A percentile compares a stretch with the other conserved stretches of the same genome.
Evolutionary conservation across 345 rosid species (phyloP).

Genomic region (Eucalyptus brandiana): DNA sequence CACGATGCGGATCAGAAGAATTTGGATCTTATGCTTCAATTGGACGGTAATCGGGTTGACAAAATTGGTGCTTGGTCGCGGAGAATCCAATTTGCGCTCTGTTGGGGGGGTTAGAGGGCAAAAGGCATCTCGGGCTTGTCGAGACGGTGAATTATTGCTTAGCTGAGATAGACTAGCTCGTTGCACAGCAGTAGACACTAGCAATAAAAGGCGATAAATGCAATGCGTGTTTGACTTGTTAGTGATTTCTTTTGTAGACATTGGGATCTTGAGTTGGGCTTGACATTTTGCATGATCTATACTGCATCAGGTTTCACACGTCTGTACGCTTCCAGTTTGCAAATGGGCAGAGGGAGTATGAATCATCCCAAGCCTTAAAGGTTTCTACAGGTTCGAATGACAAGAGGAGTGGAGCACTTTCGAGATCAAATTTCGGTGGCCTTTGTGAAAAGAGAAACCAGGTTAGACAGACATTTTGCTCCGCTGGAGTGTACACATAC

Average conservation of each 20-base stretch:
- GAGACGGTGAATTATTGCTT: neutral
- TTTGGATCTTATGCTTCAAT: neutral
- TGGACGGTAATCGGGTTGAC: neutral
- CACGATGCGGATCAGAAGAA: neutral
- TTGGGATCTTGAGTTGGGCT: neutral
- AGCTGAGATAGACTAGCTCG: neutral
- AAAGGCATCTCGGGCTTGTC: neutral
- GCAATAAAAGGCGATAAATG: neutral
- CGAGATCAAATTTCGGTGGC: neutral
- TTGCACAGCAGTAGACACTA: neutral
- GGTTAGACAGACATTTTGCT: slow-evolving; percentile 15
- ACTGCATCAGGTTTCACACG: neutral
- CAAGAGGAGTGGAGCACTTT: neutral
- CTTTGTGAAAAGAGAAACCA: slow-evolving; percentile 17
- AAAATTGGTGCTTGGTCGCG: neutral
- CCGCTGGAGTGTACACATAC: slow-evolving; percentile 19
- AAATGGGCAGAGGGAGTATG: neutral
- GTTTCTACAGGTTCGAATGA: neutral
- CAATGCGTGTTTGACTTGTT: neutral
- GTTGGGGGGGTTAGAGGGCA: neutral
- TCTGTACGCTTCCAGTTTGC: neutral
- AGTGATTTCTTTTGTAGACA: neutral
- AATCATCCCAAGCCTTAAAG: neutral
- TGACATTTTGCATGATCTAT: neutral
- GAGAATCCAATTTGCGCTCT: neutral